These are phyloP conservation scores for Pelargonium cotyledonis DNA, from an alignment of 441 rosid genomes.

Conservation along the genomic window DNA sequence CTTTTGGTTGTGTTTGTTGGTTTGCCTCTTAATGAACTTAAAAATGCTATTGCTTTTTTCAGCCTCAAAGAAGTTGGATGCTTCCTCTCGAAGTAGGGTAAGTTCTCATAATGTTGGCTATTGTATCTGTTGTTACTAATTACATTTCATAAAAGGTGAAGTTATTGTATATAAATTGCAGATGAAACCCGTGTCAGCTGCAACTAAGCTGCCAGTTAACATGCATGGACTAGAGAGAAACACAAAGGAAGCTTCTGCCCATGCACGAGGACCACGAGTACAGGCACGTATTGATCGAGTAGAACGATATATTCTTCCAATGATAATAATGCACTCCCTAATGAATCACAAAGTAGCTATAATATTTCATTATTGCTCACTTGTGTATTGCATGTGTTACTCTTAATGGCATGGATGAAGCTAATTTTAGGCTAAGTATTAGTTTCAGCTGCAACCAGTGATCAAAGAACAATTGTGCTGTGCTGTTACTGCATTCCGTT, in stretches of 20 bases:
- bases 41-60: constrained; percentile 19
- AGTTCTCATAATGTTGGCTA: constrained; percentile 17
- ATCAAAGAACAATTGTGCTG: too few relatives aligned
- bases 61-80: constrained; percentile 23
- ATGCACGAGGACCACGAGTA: constrained; percentile 16
- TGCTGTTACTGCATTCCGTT: not conserved
- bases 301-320: not conserved
- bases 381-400: too few relatives aligned
- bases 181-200: constrained; percentile 19
- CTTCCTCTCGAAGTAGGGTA: constrained; percentile 24
- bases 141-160: not conserved
- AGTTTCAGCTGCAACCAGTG: not conserved
- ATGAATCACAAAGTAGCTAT: too few relatives aligned
- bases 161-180: constrained; percentile 10
- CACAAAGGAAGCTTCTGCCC: constrained; percentile 19
- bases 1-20: not conserved
- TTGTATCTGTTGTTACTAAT: not conserved
- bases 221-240: constrained; percentile 15
- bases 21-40: not conserved
- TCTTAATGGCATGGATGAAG: too few relatives aligned
- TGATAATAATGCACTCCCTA: too few relatives aligned
- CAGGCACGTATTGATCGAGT: constrained; percentile 21
- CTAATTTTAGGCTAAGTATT: too few relatives aligned
- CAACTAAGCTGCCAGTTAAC: constrained; percentile 19
- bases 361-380: too few relatives aligned